Base-by-base conservation (phyloP, 805 yeast species). In the Starmerella stellata region DNA sequence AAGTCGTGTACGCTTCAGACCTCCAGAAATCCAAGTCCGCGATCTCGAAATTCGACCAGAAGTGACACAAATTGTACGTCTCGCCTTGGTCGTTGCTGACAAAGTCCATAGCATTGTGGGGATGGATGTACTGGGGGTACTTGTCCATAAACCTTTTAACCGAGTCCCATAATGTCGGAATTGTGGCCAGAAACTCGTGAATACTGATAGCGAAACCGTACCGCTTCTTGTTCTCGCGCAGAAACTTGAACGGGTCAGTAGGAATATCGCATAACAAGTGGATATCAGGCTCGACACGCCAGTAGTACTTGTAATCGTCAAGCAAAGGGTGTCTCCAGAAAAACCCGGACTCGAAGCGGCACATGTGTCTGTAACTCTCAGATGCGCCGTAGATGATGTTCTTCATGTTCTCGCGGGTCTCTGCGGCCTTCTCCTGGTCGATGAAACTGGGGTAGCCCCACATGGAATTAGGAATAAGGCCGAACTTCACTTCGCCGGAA, bases 11-110 rank as follows among this genome's bases (percentile, higher is more conserved):
- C 8, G 80, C 80, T 38, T 74, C 71, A 16, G 71, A 58, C 55
- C 90, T 68, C 81, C 82, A 79, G 56, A 81, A 70, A 39, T 70
- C 67, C 57, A 80, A 65, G 39, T 73, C 69, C 5, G 77, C 92
- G 52, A 81, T 67, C 61, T 81, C 93, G 49, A 82, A 82, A 62
- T 82, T 82, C 30, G 85, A 70, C 85, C 92, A 79, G 65, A 78
- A 78, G 56, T 81, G 93, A 55, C 95, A 82, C 38, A 74, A 68
- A 53, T 82, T 82, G 60, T 78, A 82, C 8, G 73, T 62, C 39
- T 68, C 65, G 44, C 85, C 79, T 30, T 60, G 56, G 58, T 78
- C 80, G 50, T 74, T 73, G 15, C 81, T 72, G 23, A 83, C 57
- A 64, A 78, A 81, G 35, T 69, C 72, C 61, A 77, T 58, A 49